Conservation (phyloP, 2,329 filamentous ascomycete genomes). For the Trichophaea hybrida region DNA sequence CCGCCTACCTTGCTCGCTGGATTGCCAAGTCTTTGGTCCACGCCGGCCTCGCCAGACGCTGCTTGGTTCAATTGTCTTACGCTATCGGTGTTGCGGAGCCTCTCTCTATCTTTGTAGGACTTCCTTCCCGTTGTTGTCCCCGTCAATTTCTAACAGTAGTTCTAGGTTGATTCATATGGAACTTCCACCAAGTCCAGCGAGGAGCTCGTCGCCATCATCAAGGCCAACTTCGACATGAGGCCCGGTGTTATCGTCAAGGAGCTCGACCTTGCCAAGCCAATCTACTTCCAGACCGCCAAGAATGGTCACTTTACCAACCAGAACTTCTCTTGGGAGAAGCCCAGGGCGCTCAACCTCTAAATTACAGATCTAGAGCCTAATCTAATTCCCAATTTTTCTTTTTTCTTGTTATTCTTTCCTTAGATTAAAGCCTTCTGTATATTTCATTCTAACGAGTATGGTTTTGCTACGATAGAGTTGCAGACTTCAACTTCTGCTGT, state of each 20-base stretch:
- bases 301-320: slow-evolving; percentile 99
- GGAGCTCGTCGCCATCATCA: slow-evolving; percentile 89
- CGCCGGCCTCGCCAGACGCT: slow-evolving; percentile 78
- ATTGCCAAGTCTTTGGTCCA: slow-evolving; percentile 95
- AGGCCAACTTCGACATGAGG: slow-evolving; percentile 90
- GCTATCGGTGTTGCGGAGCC: slow-evolving; percentile 98
- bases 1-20: slow-evolving; percentile 94
- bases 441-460: slow-evolving; percentile 6
- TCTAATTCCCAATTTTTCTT: slow-evolving; percentile 2
- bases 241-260: slow-evolving; percentile 98
- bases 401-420: slow-evolving; percentile 5
- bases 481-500: slow-evolving; percentile 23
- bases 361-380: slow-evolving; percentile 22
- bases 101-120: slow-evolving; percentile 70
- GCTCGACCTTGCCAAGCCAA: slow-evolving; percentile 85
- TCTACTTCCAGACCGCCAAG: slow-evolving; percentile 98
- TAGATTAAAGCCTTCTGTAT: slow-evolving; percentile 34
- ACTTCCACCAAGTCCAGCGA: slow-evolving; percentile 80
- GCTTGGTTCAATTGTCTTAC: slow-evolving; percentile 95
- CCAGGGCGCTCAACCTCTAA: slow-evolving; percentile 88
- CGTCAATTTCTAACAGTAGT: slow-evolving; percentile 7
- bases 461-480: slow-evolving; percentile 10
- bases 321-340: slow-evolving; percentile 95
- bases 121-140: not conserved
- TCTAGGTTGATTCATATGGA: slow-evolving; percentile 70